phyloP scores from a whole-genome alignment of 108 stramenopile species.

The Cyclotella baltica region DNA sequence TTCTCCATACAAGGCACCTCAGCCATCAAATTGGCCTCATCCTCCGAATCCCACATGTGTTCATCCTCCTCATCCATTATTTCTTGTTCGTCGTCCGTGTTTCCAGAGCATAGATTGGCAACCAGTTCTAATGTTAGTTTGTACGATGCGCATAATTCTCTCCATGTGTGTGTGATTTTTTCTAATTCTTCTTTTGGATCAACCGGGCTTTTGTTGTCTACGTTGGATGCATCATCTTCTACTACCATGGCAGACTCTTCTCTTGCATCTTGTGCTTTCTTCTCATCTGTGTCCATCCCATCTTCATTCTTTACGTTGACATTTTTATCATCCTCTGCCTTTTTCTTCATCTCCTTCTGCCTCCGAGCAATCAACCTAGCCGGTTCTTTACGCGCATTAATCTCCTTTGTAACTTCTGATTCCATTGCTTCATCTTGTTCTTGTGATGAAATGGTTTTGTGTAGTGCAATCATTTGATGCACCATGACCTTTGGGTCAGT shows the following conservation, averaged over 20 bases:
- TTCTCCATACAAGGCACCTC: background rate
- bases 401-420: constrained; percentile 56
- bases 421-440: constrained; percentile 71
- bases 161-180: constrained; percentile 53
- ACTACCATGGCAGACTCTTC: constrained; percentile 23
- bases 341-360: constrained; percentile 60
- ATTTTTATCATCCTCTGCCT: constrained; percentile 17
- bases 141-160: constrained; percentile 44
- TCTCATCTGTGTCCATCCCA: constrained; percentile 23
- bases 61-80: constrained; percentile 39
- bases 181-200: constrained; percentile 41
- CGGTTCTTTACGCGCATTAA: constrained; percentile 72
- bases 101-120: constrained; percentile 59
- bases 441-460: constrained; percentile 15
- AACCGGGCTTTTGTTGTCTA: background rate
- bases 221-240: constrained; percentile 11
- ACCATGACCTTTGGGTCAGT: constrained; percentile 17
- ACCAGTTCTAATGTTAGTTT: constrained; percentile 71
- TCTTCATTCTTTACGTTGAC: constrained; percentile 26
- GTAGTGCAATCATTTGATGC: constrained; percentile 37
- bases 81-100: constrained; percentile 45
- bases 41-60: constrained; percentile 58
- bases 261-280: constrained; percentile 12
- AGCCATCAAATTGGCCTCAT: constrained; percentile 43
- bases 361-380: constrained; percentile 72